Conservation (phyloP, 257 asterid species). For the Forsythia viridissima region DNA sequence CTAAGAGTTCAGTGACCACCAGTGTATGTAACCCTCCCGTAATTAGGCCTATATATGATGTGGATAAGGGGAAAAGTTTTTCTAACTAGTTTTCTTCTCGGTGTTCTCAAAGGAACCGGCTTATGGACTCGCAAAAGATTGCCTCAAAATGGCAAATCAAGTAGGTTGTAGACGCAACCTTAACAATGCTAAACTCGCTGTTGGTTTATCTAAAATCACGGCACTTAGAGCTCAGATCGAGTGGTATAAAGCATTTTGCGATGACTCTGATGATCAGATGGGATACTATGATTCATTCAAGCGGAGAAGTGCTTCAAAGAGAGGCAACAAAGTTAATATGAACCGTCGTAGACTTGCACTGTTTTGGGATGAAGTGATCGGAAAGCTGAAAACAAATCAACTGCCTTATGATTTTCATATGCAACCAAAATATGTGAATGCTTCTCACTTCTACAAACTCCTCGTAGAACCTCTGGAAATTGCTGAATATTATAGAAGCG, state of each 20-base stretch:
- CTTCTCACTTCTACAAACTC: conserved; percentile 70
- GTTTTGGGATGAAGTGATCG: conserved; percentile 69
- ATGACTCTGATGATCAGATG: conserved; percentile 60
- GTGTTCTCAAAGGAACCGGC: conserved; percentile 44
- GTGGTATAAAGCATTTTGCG: conserved; percentile 76
- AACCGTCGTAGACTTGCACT: conserved; percentile 51
- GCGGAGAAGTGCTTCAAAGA: conserved; percentile 57
- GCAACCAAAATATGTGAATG: conserved; percentile 64
- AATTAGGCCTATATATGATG: neutral
- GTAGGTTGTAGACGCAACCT: conserved; percentile 65
- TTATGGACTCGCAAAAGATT: conserved; percentile 52
- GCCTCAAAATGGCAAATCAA: conserved; percentile 61
- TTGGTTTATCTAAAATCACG: conserved; percentile 50
- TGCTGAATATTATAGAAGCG: conserved; percentile 68
- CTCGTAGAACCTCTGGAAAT: conserved; percentile 90
- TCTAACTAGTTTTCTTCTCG: conserved; percentile 20
- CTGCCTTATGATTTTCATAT: conserved; percentile 78
- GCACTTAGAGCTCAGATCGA: conserved; percentile 78
- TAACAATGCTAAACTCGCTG: conserved; percentile 73
- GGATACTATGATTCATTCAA: conserved; percentile 89
- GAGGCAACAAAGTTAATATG: conserved; percentile 53
- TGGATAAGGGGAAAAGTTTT: conserved; percentile 9
- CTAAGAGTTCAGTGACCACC: neutral
- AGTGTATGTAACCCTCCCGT: neutral
- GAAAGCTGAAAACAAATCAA: conserved; percentile 65